Conservation (phyloP, 2,329 filamentous ascomycete genomes). For the Drechslerella coelobrocha region DNA sequence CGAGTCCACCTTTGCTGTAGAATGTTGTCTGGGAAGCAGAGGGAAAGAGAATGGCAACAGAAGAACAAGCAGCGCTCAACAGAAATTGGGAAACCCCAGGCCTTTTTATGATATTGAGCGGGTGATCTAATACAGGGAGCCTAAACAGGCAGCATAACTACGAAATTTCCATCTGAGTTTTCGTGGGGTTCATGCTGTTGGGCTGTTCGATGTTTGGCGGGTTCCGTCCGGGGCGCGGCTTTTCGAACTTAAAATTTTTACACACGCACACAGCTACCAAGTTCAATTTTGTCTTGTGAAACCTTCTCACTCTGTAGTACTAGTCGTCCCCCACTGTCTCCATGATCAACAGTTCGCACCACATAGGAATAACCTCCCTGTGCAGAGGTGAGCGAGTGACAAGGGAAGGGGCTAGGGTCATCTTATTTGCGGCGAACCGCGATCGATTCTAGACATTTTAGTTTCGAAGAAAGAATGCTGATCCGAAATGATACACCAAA, state of each 20-base stretch:
- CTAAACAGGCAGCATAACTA: slow-evolving; percentile 45
- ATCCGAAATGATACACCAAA: slow-evolving; percentile 34
- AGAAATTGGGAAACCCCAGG: slow-evolving; percentile 18
- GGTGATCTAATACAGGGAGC: slow-evolving; percentile 36
- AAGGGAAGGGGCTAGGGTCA: slow-evolving; percentile 12
- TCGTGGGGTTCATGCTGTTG: slow-evolving; percentile 34
- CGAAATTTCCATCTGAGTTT: slow-evolving; percentile 26
- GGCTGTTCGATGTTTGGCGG: slow-evolving; percentile 7
- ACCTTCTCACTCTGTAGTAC: slow-evolving; percentile 33
- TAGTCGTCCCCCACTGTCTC: slow-evolving; percentile 24
- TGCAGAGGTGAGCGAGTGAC: slow-evolving; percentile 8
- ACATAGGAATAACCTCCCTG: slow-evolving; percentile 41
- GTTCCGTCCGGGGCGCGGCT: slow-evolving; percentile 18
- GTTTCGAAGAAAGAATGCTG: slow-evolving; percentile 35
- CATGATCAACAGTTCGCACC: slow-evolving; percentile 28
- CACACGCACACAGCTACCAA: slow-evolving; percentile 1
- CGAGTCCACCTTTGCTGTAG: slow-evolving; percentile 23
- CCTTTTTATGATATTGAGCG: slow-evolving; percentile 47
- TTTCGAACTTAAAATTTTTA: slow-evolving; percentile 40
- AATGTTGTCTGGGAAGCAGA: slow-evolving; percentile 18
- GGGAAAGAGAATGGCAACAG: slow-evolving; percentile 37
- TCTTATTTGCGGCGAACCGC: slow-evolving; percentile 31
- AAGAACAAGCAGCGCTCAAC: too few species aligned
- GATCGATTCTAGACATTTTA: slow-evolving; percentile 40
- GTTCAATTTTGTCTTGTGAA: slow-evolving; percentile 45